Base-by-base conservation (phyloP, 2,329 filamentous ascomycete species). In the Hyphodiscus sp. region DNA sequence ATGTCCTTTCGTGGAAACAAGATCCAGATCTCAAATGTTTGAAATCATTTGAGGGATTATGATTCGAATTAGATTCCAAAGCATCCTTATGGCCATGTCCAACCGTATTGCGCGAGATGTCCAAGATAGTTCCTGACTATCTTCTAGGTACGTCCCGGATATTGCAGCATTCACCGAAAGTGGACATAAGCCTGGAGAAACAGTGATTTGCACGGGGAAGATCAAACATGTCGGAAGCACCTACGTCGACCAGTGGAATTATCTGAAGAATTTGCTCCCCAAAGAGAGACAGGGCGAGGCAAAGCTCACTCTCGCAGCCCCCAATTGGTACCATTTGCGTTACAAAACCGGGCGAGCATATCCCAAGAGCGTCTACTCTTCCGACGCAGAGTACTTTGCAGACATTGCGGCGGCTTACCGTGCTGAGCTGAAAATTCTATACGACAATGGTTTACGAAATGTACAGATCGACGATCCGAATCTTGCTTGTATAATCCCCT, bases 241-340 rank as follows among this genome's bases (percentile, higher is more conserved):
- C 0, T 74, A 74, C 63, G 66, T 80, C 46, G 76, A 78, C 38
- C 78, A 85, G 64, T 80, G 82, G 60, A 76, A 82, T 55, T 78
- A 78, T 52, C 73, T 87, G 50, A 81, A 83, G 65, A 76, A 69
- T 48, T 67, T 79, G 9, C 75, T 87, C 0, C 78, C 83, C 0
- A 73, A 80, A 20, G 79, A 83, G 29, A 73, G 80, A 51, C 80
- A 83, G 63, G 80, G 80, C 58, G 80, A 85, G 58, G 79, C 84
- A 68, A 86, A 88, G 72, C 77, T 87, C 61, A 87, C 84, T 18
- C 72, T 87, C 62, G 80, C 83, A 18, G 81, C 83, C 4, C 82
- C 83, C 1, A 81, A 81, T 67, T 87, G 83, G 78, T 87, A 87
- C 66, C 85, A 89, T 68, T 74, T 86, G 64, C 76, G 83, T 41